phyloP scores from a whole-genome alignment of 306 rosid genomes.

The Cucumis hystrix region DNA sequence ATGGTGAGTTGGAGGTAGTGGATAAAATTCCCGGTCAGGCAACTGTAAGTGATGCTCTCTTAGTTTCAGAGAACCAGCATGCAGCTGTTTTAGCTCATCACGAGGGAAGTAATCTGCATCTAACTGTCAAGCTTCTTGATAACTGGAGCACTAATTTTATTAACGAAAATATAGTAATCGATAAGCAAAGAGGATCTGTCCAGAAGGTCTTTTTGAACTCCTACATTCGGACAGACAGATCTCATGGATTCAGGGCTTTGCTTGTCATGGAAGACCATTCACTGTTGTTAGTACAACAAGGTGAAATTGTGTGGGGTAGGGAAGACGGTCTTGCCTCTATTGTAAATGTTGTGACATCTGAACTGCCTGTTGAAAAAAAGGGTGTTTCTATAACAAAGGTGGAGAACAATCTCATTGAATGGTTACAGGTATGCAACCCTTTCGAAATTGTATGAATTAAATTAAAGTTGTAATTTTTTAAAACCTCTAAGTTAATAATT shows the following conservation, averaged over 20 bases:
- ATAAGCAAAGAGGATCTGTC: conserved; percentile 55
- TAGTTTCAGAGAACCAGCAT: conserved; percentile 55
- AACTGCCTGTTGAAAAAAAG: conserved; percentile 75
- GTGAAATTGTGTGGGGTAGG: conserved; percentile 90
- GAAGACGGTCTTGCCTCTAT: conserved; percentile 98
- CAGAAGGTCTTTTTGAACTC: conserved; percentile 67
- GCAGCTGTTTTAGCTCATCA: conserved; percentile 68
- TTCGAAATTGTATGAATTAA: not conserved
- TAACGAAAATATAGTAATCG: conserved; percentile 57
- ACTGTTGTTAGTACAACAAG: conserved; percentile 80
- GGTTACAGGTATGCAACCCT: conserved; percentile 64
- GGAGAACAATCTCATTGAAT: conserved; percentile 84
- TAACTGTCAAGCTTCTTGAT: conserved; percentile 44
- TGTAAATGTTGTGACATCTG: conserved; percentile 67
- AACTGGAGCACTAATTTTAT: conserved; percentile 59
- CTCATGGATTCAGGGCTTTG: conserved; percentile 86
- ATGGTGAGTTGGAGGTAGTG: conserved; percentile 54
- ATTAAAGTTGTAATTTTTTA: not conserved
- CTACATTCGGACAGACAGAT: conserved; percentile 77
- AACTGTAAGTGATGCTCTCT: conserved; percentile 57
- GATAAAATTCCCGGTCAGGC: conserved; percentile 45
- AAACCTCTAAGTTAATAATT: not conserved
- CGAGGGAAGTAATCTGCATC: conserved; percentile 43
- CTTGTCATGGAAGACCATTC: conserved; percentile 95
- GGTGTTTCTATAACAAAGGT: conserved; percentile 89